Conservation (phyloP, 768 basidiomycete species). For the Trametes sanguinea region DNA sequence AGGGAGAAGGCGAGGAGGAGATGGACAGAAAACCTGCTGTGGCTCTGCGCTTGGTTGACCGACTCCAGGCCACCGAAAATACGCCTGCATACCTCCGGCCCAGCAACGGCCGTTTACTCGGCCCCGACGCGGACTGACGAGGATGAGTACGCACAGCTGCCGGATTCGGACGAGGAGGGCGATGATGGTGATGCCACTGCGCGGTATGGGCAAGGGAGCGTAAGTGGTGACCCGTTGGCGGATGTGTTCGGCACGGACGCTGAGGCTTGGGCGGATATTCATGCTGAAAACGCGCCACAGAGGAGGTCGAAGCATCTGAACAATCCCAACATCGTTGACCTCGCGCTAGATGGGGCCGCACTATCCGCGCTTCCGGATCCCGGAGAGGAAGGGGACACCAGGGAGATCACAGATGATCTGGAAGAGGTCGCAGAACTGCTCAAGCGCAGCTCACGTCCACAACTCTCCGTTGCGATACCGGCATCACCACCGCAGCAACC, state of each 20-base stretch:
- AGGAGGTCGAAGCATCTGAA: conserved; percentile 25
- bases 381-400: conserved; percentile 30
- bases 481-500: conserved; percentile 36
- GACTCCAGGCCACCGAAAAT: conserved; percentile 45
- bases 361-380: conserved; percentile 31
- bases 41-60: conserved; percentile 49
- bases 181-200: conserved; percentile 37
- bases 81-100: conserved; percentile 32
- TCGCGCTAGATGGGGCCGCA: conserved; percentile 51
- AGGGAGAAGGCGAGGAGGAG: conserved; percentile 27
- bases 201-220: conserved; percentile 33
- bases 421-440: conserved; percentile 35
- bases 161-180: conserved; percentile 24
- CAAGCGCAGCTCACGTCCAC: conserved; percentile 31
- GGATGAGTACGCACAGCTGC: conserved; percentile 26
- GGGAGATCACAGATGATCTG: conserved; percentile 44
- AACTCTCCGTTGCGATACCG: conserved; percentile 42
- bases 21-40: conserved; percentile 43
- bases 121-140: conserved; percentile 33
- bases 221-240: conserved; percentile 50
- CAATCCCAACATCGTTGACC: conserved; percentile 53
- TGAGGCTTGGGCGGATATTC: conserved; percentile 62
- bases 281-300: conserved; percentile 32
- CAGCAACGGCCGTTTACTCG: conserved; percentile 11
- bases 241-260: conserved; percentile 70